Evolutionary conservation across 1,284 basidiomycete species (phyloP).

Genomic region (Ceratobasidium sp.): DNA sequence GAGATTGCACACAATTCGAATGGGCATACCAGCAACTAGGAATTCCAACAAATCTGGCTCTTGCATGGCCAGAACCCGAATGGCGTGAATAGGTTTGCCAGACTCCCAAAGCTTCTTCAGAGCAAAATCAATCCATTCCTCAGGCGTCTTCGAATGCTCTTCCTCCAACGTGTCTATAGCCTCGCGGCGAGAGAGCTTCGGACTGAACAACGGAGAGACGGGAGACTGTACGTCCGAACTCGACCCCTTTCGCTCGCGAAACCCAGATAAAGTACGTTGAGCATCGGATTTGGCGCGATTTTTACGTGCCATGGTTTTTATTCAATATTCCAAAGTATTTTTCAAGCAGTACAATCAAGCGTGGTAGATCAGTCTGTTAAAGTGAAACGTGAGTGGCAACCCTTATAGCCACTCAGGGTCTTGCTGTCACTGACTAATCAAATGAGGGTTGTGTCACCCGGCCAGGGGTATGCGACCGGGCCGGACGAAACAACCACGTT

Average conservation of each 20-base stretch:
- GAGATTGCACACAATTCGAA: background rate
- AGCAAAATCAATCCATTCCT: conserved; percentile 63
- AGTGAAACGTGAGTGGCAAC: conserved; percentile 12
- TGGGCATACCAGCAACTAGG: conserved; percentile 15
- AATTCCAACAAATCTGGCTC: conserved; percentile 28
- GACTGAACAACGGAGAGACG: background rate
- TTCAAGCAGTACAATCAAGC: background rate
- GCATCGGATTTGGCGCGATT: conserved; percentile 17
- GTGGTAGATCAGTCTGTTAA: background rate
- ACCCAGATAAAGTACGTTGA: background rate
- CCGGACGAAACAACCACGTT: no score
- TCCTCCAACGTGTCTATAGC: background rate
- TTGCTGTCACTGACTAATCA: background rate
- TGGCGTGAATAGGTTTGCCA: background rate
- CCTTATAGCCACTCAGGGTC: conserved; percentile 17
- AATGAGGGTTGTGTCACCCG: no score
- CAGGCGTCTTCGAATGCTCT: conserved; percentile 53
- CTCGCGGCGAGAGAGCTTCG: background rate
- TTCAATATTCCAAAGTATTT: background rate
- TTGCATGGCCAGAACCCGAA: background rate
- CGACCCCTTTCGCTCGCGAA: background rate
- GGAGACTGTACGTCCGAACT: background rate
- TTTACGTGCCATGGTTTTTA: background rate
- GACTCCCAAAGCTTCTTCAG: conserved; percentile 11
- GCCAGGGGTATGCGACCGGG: no score